A percentile compares a stretch with the other conserved stretches of the same genome.
These are phyloP conservation scores for Podila epigama DNA, from an alignment of 192 early-diverging fungal genomes.

Conservation along the genomic window DNA sequence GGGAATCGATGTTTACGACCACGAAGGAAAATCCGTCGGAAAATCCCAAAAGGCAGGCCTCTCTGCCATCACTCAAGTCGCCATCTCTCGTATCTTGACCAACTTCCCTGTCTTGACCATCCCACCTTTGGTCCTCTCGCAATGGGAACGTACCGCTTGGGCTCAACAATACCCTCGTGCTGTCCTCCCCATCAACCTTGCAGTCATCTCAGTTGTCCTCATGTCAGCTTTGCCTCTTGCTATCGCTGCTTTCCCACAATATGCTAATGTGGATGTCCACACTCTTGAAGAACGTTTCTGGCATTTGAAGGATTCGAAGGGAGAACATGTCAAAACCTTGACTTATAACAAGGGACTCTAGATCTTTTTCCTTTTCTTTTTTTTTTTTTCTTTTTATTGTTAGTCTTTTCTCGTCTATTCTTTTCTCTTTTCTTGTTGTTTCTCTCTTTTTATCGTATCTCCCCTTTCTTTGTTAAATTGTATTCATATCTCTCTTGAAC, in stretches of 20 bases:
- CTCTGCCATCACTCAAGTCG: constrained; percentile 75
- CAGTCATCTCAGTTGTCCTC: constrained; percentile 71
- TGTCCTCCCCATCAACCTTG: constrained; percentile 68
- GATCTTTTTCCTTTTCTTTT: too few relatives aligned
- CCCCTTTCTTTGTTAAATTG: too few relatives aligned
- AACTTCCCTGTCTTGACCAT: constrained; percentile 76
- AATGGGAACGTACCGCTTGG: constrained; percentile 67
- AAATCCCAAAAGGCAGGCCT: constrained; percentile 72
- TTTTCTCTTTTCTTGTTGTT: too few relatives aligned
- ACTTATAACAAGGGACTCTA: constrained; percentile 85
- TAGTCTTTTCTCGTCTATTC: too few relatives aligned
- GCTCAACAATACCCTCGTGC: constrained; percentile 62
- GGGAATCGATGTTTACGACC: constrained; percentile 77
- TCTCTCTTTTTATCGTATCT: too few relatives aligned
- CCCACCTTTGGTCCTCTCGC: constrained; percentile 73
- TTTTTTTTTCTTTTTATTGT: too few relatives aligned
- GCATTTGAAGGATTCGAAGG: constrained; percentile 63
- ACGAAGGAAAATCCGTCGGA: constrained; percentile 69
- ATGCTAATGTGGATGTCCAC: constrained; percentile 62
- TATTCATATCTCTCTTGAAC: too few relatives aligned
- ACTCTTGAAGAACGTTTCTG: constrained; percentile 72
- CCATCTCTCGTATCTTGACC: constrained; percentile 79
- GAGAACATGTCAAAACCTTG: constrained; percentile 63
- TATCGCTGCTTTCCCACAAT: constrained; percentile 82
- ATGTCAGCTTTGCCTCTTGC: constrained; percentile 80